Conservation (phyloP, 208 protist genomes). For the Trypanosoma caninum region DNA sequence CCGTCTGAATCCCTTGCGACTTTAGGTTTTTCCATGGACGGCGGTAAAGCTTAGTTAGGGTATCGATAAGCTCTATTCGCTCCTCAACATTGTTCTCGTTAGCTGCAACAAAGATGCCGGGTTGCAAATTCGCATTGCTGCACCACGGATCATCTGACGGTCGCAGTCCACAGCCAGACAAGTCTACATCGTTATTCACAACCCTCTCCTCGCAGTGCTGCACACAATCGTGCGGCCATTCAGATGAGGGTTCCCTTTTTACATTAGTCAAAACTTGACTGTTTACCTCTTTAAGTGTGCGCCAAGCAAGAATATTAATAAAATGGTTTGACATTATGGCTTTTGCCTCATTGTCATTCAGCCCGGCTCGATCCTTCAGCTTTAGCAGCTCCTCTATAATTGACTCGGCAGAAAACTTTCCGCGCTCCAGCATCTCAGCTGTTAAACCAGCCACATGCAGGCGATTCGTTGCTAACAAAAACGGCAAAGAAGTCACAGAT, state of each 20-base stretch:
- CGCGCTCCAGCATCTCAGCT: conserved; percentile 39
- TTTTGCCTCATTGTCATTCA: conserved; percentile 49
- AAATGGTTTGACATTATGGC: conserved; percentile 84
- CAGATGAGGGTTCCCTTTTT: neutral
- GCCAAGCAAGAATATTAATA: conserved; percentile 83
- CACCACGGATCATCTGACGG: conserved; percentile 73
- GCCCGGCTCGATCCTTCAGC: conserved; percentile 34
- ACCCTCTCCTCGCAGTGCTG: conserved; percentile 5
- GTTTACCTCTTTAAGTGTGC: conserved; percentile 71
- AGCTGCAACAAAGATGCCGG: conserved; percentile 49
- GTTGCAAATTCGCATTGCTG: conserved; percentile 27
- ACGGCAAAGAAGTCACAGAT: conserved; percentile 39
- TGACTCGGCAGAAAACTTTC: conserved; percentile 54
- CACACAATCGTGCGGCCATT: conserved; percentile 17
- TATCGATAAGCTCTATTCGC: conserved; percentile 54
- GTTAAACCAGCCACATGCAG: conserved; percentile 53
- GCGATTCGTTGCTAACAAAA: conserved; percentile 63
- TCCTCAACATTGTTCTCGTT: conserved; percentile 61
- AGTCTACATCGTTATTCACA: neutral
- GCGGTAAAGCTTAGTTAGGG: conserved; percentile 56
- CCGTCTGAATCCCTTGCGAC: conserved; percentile 69
- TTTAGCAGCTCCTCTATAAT: conserved; percentile 55
- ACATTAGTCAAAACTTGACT: conserved; percentile 1
- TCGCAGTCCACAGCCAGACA: conserved; percentile 16
- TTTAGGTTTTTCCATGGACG: conserved; percentile 49